These are phyloP conservation scores for Plasmodium yoelii DNA, from an alignment of 169 alveolate genomes.

Conservation along the genomic window DNA sequence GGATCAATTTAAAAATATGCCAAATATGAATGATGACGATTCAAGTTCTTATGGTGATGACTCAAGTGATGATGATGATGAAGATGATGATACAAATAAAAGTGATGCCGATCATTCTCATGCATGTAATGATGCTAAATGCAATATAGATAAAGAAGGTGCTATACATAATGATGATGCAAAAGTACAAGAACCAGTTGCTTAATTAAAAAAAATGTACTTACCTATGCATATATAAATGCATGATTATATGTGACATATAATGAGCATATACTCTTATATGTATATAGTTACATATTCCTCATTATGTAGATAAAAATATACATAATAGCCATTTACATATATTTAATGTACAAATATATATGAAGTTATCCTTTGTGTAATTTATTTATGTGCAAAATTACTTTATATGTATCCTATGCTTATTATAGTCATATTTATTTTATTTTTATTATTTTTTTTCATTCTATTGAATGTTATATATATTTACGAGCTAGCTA, in stretches of 20 bases:
- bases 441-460: too few relatives aligned
- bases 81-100: constrained; percentile 32
- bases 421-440: too few relatives aligned
- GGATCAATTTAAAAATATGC: constrained; percentile 76
- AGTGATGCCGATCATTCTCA: constrained; percentile 18
- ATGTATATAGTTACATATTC: constrained; percentile 12
- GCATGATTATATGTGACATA: background rate
- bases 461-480: too few relatives aligned
- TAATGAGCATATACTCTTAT: background rate
- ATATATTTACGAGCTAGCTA: too few relatives aligned
- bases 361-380: background rate
- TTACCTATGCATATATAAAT: background rate
- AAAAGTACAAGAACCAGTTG: constrained; percentile 74
- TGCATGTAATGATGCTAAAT: constrained; percentile 44
- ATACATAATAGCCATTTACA: background rate
- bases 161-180: constrained; percentile 15
- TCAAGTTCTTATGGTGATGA: constrained; percentile 75
- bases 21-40: constrained; percentile 71
- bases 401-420: too few relatives aligned
- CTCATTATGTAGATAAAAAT: background rate
- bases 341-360: background rate
- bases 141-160: constrained; percentile 31
- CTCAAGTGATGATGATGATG: constrained; percentile 62
- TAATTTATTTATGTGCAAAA: too few relatives aligned
- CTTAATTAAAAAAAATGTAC: constrained; percentile 20